Evolutionary conservation across 2,329 filamentous ascomycete species (phyloP), one percentile per base, ranked within the genome.

Genomic region (Sporothrix brasiliensis): DNA sequence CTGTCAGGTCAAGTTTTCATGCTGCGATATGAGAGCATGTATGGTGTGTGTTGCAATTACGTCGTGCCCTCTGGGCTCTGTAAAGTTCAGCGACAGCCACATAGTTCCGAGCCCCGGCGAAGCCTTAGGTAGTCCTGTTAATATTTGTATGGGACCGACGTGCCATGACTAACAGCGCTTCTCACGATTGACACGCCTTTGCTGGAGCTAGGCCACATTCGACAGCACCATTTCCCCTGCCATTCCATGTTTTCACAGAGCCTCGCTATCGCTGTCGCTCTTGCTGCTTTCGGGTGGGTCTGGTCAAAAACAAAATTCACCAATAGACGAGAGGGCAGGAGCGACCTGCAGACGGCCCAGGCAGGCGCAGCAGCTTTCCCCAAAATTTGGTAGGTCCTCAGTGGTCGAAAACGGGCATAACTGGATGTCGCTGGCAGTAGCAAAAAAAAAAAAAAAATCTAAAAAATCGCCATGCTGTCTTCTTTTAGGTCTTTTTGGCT

Each of bases 381-480:
- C 21, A 44, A 60, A 60, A 41, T 44, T 30, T 24, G 49, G 65
- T 34, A 34, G 34, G 34, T 34, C 34, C 27, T 30, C 27, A 30
- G 27, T 30, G 27, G 19, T 2, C 2, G 47, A 49, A 19, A 14
- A 21, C 27, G 67, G 44, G 13, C 47, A 41, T 44, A 54, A 66
- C 21, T 9, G 44, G 24, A 58, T 19, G n/a, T 58, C 30, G 53
- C 30, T 41, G 56, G 27, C 7, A 4, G 39, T 11, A n/a, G 44
- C 63, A 61, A 61, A 47, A 60, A 56, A 24, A 47, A 39, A 44
- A 30, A 49, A 50, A 39, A 53, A 67, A 56, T 24, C 24, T 2
- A 13, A 24, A n/a, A 47, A 61, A 61, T 49, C 54, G 67, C 67
- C 54, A 53, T 69, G 44, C 56, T 69, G 67, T 52, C 41, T 34